Evolutionary conservation across 768 basidiomycete species (phyloP).

Genomic region (Suillus bovinus): DNA sequence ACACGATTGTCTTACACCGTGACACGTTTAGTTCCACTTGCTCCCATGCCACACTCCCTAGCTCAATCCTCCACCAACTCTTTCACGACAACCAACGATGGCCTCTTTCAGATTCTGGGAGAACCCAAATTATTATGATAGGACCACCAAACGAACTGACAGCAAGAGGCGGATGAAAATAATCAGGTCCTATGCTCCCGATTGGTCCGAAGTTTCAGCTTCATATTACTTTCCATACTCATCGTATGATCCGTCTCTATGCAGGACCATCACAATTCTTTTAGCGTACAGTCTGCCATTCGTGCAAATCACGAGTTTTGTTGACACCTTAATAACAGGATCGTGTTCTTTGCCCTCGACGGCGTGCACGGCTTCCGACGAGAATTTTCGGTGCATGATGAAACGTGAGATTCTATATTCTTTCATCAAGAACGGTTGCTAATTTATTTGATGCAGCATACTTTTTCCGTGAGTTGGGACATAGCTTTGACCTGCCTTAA

Average conservation of each 20-base stretch:
- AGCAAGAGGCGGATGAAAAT: slow-evolving; percentile 40
- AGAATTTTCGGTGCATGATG: slow-evolving; percentile 77
- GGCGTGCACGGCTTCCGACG: slow-evolving; percentile 72
- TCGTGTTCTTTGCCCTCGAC: slow-evolving; percentile 61
- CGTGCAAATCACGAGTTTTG: not conserved
- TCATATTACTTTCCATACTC: not conserved
- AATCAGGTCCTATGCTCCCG: slow-evolving; percentile 67
- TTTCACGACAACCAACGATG: slow-evolving; percentile 6
- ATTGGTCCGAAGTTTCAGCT: slow-evolving; percentile 55
- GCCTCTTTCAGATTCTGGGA: not conserved
- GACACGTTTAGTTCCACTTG: not conserved
- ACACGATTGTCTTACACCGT: not conserved
- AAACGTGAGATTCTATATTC: slow-evolving; percentile 50
- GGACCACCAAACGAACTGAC: slow-evolving; percentile 21
- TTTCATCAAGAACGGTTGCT: slow-evolving; percentile 17
- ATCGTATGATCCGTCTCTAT: slow-evolving; percentile 9
- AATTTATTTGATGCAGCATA: slow-evolving; percentile 19
- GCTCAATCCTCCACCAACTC: slow-evolving; percentile 16
- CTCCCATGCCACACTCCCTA: not conserved
- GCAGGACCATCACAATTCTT: slow-evolving; percentile 66
- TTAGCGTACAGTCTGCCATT: slow-evolving; percentile 51
- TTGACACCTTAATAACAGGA: slow-evolving; percentile 38
- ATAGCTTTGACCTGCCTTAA: not conserved
- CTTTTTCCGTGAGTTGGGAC: slow-evolving; percentile 23
- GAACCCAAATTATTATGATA: slow-evolving; percentile 6